Evolutionary conservation across 139 green algal genomes (phyloP), one percentile per base, ranked within the genome.

Genomic region (Coccomyxa sp.): DNA sequence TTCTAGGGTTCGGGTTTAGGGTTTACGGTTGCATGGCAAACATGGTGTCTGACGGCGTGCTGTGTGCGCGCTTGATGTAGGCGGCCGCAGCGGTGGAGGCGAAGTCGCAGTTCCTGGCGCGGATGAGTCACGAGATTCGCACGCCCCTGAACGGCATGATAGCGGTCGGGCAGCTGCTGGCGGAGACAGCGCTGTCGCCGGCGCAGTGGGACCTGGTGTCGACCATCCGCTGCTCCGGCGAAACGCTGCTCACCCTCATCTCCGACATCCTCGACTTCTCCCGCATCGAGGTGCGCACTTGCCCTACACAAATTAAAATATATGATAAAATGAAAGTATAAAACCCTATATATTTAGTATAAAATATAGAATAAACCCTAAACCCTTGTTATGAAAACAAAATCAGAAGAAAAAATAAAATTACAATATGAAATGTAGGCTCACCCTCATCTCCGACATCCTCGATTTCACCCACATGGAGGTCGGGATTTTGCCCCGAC

Each of bases 111-210:
- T 98, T 98, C 90, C 90, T 98, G 66, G 95, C 95, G 17, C 91
- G 90, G 78, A 98, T 98, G 95, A 94, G 88, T 58, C 95, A 98
- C 85, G 96, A 98, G 84, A 97, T 98, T 80, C 89, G 95, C 51
- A 98, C 95, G 15, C 95, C 95, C 0, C 91, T 98, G 30, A 98
- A 98, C 83, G 95, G 95, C 59, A 96, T 98, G 88, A 97, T 98
- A 77, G 94, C 93, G 7, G 94, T 98, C 45, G 90, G 92, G 7
- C 94, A 97, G 88, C 87, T 98, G 77, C 90, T 98, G 79, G 90
- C 90, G 25, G 91, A 94, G 28, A 95, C 92, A 11, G 75, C 77
- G 25, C 90, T 85, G 30, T 90, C 82, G 12, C 87, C 90, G 0
- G 85, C 91, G 60, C 94, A 97, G 88, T 91, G 89, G 83, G 95